Percentiles rank a stretch among this genome's conserved stretches.
Evolutionary conservation across 495 filamentous ascomycete genomes (phyloP).

Genomic region (Hypoxylon rickii): DNA sequence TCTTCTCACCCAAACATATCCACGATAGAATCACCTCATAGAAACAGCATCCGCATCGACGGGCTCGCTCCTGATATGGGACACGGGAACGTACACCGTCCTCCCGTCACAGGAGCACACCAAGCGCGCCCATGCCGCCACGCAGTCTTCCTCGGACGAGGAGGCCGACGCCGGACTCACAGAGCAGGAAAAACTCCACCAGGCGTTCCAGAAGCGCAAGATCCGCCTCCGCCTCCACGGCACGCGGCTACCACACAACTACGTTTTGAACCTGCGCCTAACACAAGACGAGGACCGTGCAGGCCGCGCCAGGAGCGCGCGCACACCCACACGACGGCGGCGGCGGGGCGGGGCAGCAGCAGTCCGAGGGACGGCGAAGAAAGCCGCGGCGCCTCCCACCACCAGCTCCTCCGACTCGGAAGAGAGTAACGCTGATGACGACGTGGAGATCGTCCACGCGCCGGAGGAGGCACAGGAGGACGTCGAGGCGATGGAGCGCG

Average conservation of each 20-base stretch:
- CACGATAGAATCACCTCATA: slow-evolving; percentile 69
- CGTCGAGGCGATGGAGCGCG: slow-evolving; percentile 42
- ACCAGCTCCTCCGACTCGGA: slow-evolving; percentile 26
- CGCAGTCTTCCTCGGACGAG: slow-evolving; percentile 50
- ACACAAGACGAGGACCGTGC: slow-evolving; percentile 51
- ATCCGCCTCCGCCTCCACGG: slow-evolving; percentile 66
- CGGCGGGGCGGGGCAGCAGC: slow-evolving; percentile 15
- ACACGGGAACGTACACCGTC: slow-evolving; percentile 68
- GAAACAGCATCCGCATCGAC: slow-evolving; percentile 64
- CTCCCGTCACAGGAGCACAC: slow-evolving; percentile 47
- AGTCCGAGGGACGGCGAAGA: neutral
- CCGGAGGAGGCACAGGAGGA: slow-evolving; percentile 15
- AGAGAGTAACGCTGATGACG: slow-evolving; percentile 5
- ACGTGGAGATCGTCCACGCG: slow-evolving; percentile 30
- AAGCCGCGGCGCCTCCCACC: slow-evolving; percentile 3
- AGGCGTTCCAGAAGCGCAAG: slow-evolving; percentile 62
- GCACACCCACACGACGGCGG: slow-evolving; percentile 18
- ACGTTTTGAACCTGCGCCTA: slow-evolving; percentile 63
- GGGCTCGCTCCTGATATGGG: slow-evolving; percentile 71
- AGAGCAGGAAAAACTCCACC: slow-evolving; percentile 58
- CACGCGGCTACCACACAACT: slow-evolving; percentile 58
- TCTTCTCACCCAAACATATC: too few relatives aligned
- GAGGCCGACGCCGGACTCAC: slow-evolving; percentile 44
- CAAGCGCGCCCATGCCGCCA: slow-evolving; percentile 26
- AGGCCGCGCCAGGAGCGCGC: slow-evolving; percentile 35